phyloP scores from a whole-genome alignment of 139 green algal genomes.

The Picochlorum sp. region DNA sequence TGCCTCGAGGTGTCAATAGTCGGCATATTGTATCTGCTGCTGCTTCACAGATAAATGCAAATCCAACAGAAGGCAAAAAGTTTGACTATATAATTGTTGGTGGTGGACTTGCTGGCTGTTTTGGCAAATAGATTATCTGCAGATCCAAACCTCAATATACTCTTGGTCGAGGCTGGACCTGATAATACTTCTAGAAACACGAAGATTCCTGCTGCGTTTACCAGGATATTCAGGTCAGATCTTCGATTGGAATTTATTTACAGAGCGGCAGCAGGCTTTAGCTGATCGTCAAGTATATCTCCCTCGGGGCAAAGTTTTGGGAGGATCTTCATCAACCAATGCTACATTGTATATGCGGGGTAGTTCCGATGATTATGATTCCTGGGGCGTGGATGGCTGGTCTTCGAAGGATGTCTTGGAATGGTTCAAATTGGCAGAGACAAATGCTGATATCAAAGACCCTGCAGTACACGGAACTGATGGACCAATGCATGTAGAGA shows the following conservation, averaged over 20 bases:
- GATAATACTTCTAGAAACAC: slow-evolving; percentile 29
- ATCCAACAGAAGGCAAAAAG: slow-evolving; percentile 37
- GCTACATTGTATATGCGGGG: slow-evolving; percentile 84
- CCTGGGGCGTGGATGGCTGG: slow-evolving; percentile 74
- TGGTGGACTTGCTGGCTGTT: slow-evolving; percentile 79
- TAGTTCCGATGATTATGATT: slow-evolving; percentile 67
- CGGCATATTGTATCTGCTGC: too few relatives aligned
- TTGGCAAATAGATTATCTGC: slow-evolving; percentile 79
- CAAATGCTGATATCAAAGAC: slow-evolving; percentile 37
- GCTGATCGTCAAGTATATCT: slow-evolving; percentile 66
- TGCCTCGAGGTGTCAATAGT: too few relatives aligned
- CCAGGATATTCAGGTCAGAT: slow-evolving; percentile 64
- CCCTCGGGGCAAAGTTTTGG: slow-evolving; percentile 69
- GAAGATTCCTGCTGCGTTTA: slow-evolving; percentile 59
- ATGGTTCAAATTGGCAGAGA: slow-evolving; percentile 69
- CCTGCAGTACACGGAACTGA: slow-evolving; percentile 40
- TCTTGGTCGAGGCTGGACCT: slow-evolving; percentile 69
- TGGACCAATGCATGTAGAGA: slow-evolving; percentile 66
- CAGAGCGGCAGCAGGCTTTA: slow-evolving; percentile 45
- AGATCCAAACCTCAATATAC: slow-evolving; percentile 63
- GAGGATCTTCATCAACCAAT: slow-evolving; percentile 77
- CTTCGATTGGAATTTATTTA: slow-evolving; percentile 84
- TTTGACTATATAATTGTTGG: slow-evolving; percentile 92
- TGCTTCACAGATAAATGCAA: neutral
- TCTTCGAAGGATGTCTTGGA: slow-evolving; percentile 56